Evolutionary conservation across 2,329 filamentous ascomycete species (phyloP).

Genomic region (Tolypocladium ovalisporum): DNA sequence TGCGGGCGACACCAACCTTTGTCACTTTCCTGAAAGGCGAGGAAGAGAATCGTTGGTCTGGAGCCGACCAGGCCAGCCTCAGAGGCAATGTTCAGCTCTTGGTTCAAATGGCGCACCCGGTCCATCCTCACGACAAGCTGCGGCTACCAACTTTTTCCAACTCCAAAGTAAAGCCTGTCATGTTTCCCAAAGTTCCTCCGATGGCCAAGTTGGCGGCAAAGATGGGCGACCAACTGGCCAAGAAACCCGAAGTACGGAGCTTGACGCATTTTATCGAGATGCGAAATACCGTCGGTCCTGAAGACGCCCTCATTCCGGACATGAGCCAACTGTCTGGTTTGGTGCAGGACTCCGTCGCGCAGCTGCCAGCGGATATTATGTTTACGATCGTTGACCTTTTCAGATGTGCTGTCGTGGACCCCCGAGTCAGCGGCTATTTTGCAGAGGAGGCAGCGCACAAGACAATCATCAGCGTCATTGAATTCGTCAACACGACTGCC

Average conservation of each 20-base stretch:
- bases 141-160: slow-evolving; percentile 60
- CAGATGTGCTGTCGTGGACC: slow-evolving; percentile 64
- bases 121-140: slow-evolving; percentile 65
- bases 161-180: slow-evolving; percentile 52
- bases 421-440: slow-evolving; percentile 70
- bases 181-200: slow-evolving; percentile 70
- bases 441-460: slow-evolving; percentile 60
- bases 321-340: slow-evolving; percentile 54
- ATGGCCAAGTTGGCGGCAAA: slow-evolving; percentile 73
- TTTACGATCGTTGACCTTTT: slow-evolving; percentile 84
- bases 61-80: slow-evolving; percentile 59
- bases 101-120: slow-evolving; percentile 61
- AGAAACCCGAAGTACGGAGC: slow-evolving; percentile 47
- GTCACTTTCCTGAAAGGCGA: slow-evolving; percentile 70
- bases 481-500: slow-evolving; percentile 50
- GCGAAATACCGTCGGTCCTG: slow-evolving; percentile 44
- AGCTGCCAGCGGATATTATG: slow-evolving; percentile 51
- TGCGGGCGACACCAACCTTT: slow-evolving; percentile 79
- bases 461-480: slow-evolving; percentile 52
- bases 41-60: slow-evolving; percentile 70
- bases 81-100: slow-evolving; percentile 63
- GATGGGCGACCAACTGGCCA: slow-evolving; percentile 49
- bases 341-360: slow-evolving; percentile 41
- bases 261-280: slow-evolving; percentile 63
- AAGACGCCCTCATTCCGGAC: slow-evolving; percentile 60